A percentile compares a stretch with the other conserved stretches of the same genome.
phyloP scores from a whole-genome alignment of 2,329 filamentous ascomycete genomes.

The Pseudogymnoascus sp. region DNA sequence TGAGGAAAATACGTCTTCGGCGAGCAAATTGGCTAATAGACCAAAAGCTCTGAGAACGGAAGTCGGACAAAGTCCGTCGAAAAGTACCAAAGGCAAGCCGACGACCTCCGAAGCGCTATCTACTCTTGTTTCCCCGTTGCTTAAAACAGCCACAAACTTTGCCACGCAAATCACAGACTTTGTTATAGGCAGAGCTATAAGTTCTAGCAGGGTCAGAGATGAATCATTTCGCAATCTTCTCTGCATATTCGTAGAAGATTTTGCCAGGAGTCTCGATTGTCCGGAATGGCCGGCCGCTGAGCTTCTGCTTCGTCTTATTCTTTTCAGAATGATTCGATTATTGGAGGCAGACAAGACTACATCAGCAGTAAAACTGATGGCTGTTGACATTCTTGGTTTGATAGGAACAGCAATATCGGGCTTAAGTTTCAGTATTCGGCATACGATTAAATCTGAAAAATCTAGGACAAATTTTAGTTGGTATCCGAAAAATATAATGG shows the following conservation, averaged over 20 bases:
- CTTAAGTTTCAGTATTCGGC: slow-evolving; percentile 62
- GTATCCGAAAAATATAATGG: no score
- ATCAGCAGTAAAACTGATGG: slow-evolving; percentile 79
- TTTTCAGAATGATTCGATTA: slow-evolving; percentile 67
- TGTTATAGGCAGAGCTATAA: slow-evolving; percentile 74
- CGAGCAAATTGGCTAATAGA: no score
- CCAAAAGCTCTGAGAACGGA: no score
- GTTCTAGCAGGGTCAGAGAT: no score
- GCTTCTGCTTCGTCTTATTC: slow-evolving; percentile 66
- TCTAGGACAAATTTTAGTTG: no score
- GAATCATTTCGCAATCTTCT: slow-evolving; percentile 74
- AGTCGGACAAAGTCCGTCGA: no score
- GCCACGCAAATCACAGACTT: slow-evolving; percentile 74
- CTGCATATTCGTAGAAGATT: slow-evolving; percentile 87
- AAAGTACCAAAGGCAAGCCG: no score
- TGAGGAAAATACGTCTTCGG: no score
- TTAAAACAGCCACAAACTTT: slow-evolving; percentile 51
- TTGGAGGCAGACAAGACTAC: slow-evolving; percentile 71
- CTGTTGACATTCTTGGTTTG: slow-evolving; percentile 72
- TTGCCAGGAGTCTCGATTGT: slow-evolving; percentile 66
- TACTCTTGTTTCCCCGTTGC: no score
- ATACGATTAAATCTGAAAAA: no score
- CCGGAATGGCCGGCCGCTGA: slow-evolving; percentile 89
- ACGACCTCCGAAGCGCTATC: no score
- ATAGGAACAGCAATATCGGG: slow-evolving; percentile 84